Evolutionary conservation across 1,284 basidiomycete genomes (phyloP), one percentile per base, ranked within the genome.

Genomic region (Moniliella sp.): DNA sequence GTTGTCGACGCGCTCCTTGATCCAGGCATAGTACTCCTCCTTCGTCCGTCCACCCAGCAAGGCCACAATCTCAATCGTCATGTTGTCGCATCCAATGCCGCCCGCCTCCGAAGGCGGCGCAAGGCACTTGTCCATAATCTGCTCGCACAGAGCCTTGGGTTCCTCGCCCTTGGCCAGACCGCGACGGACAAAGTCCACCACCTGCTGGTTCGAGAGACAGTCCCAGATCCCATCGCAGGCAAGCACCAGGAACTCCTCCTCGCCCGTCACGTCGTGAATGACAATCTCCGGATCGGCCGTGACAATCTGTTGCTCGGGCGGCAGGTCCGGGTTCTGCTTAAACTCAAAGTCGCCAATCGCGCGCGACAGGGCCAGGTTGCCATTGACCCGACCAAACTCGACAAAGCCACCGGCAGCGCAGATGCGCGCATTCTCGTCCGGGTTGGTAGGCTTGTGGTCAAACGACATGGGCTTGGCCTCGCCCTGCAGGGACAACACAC

Each of bases 161-260:
- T 75, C 69, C 49, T 76, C 78, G 33, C 78, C 76, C 47, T 84
- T 69, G 9, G 81, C 75, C 23, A 94, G 68, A 38, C 77, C 72
- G 30, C 78, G 70, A 27, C 91, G 75, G 18, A 91, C 71, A 46
- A 82, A 76, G 64, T 97, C 79, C 39, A 93, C 70, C 16, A 80
- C 83, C 59, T 93, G 78, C 51, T 97, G 91, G 18, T 82, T 93
- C 15, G 71, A 72, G 26, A 97, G 64, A 57, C 88, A 94, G 61
- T 99, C 91, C 91, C 91, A 99, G 55, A 97, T 99, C 46, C 86
- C 86, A 62, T 99, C 91, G 63, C 91, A 97, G 8, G 91, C 91
- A 21, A 99, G 61, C 5, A 99, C 74, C 21, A 99, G 60, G 61
- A 97, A 97, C 62, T 99, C 91, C n/a, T 99, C 91, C 40, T 97